Conservation (phyloP, 2,329 filamentous ascomycete species). For the Fusarium devonianum region DNA sequence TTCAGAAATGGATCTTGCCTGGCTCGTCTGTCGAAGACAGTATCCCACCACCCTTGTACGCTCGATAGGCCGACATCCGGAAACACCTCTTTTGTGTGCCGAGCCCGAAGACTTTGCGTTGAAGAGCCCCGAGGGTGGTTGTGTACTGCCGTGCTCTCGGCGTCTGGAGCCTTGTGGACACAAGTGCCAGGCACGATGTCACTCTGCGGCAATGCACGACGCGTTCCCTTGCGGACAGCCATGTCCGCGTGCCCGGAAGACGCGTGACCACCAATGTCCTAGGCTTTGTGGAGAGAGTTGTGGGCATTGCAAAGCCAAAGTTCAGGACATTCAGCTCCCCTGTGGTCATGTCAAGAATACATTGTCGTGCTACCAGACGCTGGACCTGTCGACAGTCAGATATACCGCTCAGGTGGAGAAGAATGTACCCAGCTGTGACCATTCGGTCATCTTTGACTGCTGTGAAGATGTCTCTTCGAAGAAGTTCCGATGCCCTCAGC, state of each 20-base stretch:
- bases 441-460: constrained; percentile 9
- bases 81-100: constrained; percentile 56
- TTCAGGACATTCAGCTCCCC: constrained; percentile 20
- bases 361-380: constrained; percentile 10
- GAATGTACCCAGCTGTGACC: constrained; percentile 7
- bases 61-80: constrained; percentile 59
- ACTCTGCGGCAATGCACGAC: constrained; percentile 55
- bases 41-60: constrained; percentile 56
- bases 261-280: constrained; percentile 54
- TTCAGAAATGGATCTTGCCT: constrained; percentile 18
- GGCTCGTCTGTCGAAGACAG: neutral
- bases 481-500: constrained; percentile 6
- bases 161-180: constrained; percentile 56
- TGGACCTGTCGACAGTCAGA: neutral
- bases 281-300: constrained; percentile 53
- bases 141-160: constrained; percentile 56
- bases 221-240: constrained; percentile 53
- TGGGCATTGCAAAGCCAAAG: constrained; percentile 16
- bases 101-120: constrained; percentile 62
- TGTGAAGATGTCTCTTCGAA: constrained; percentile 4
- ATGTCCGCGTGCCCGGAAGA: constrained; percentile 51
- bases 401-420: constrained; percentile 14
- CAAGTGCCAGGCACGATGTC: constrained; percentile 52
- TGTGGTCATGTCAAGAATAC: constrained; percentile 27
- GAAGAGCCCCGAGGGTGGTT: constrained; percentile 68